Base-by-base conservation (phyloP, 768 basidiomycete species). In the Pulveroboletus sp. region DNA sequence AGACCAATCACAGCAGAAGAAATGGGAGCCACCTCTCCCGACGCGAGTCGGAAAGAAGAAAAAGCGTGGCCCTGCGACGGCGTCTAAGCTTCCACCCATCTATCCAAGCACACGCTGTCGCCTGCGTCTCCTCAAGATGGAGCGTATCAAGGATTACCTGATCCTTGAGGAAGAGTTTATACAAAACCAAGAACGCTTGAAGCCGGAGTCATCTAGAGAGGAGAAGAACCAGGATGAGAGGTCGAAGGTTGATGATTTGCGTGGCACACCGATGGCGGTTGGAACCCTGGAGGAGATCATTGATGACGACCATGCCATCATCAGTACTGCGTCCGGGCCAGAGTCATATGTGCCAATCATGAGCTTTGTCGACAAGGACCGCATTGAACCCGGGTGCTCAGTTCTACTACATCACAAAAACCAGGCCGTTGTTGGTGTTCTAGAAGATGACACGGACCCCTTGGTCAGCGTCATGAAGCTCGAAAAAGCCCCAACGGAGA, bases 221-320 rank as follows among this genome's bases (percentile, higher is more conserved):
- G 93, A 96, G 73, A 91, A 93, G 77, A 90, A 93, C 54, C 93
- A 93, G 66, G 94, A 96, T 64, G 94, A 98, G 63, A 76, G 90
- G 62, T 89, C 87, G 8, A 87, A 83, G 62, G 92, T 99, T 41
- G 95, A 99, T 69, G 91, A 93, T 69, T 68, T 99, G 31, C 85
- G 95, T 31, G 96, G 96, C 7, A 88, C 83, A 42, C 96, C 95
- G 8, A 95, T 99, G 93, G 88, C 88, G n/a, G 93, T 99, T 52
- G 96, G 96, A 18, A 93, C 93, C 0, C 77, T 99, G 69, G 96
- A 98, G 72, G 96, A 99, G 71, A 91, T 94, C 57, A 92, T 95
- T 59, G 92, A 94, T 76, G 93, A 95, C 71, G 92, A 94, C 79
- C 92, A 99, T 71, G 96, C 96, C n/a, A 97, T 99, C 68, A 86